Evolutionary conservation across 73 alveolate genomes (phyloP), one percentile per base, ranked within the genome.

Genomic region (Breviolum minutum): DNA sequence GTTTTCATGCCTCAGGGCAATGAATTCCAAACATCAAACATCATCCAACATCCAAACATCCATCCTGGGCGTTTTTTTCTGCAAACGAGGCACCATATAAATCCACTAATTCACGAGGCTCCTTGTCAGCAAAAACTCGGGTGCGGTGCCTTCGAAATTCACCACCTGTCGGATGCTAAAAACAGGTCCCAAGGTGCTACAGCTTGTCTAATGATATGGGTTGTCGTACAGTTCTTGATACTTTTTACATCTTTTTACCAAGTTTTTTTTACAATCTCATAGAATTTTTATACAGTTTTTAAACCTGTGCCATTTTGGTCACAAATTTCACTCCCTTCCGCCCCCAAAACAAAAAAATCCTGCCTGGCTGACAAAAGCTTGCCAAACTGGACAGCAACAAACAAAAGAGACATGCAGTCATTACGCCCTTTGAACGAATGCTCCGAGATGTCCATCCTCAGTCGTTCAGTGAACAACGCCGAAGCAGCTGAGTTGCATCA

Each of bases 1-100:
- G 96, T 89, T 62, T 89, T 89, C 96, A 89, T 89, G 63, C 96
- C 96, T 89, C 27, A n/a, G 86, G 63, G 20, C 74, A 40, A 20
- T 74, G 17, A 17, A 66, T 79, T 63, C 3, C 69, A 80, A 20
- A 14, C 60, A 69, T 60, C 87, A 77, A 7, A n/a, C 87, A 8
- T 8, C 81, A 8, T n/a, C 80, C 5, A 17, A 32, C 83, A 26
- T 14, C 54, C 3, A 73, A 26, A 9, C 16, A 10, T 60, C 73
- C 66, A 54, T 32, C 79, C 4, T 69, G 4, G 27, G 26, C 79
- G 2, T 24, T 2, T 12, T 14, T 17, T 4, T 77, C 30, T 77
- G 86, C 63, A 22, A 77, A 32, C 64, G 0, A 80, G 95, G 84
- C 64, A 12, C 95, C 95, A 29, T 62, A 89, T 19, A 89, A 27